Evolutionary conservation across 2,329 filamentous ascomycete species (phyloP).

Genomic region (Camillea tinctor): DNA sequence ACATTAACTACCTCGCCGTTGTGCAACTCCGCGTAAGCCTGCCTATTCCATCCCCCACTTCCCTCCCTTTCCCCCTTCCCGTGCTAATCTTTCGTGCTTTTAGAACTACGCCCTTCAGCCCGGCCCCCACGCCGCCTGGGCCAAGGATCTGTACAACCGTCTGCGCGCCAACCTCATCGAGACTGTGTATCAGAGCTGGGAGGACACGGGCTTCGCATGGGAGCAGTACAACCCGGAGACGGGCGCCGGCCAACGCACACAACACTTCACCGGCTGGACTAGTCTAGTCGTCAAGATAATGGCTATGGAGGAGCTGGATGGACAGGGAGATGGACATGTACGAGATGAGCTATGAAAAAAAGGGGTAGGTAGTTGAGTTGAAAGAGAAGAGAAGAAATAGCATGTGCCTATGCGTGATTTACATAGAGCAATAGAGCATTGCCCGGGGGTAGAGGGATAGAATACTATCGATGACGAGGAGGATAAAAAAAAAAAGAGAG

Average conservation of each 20-base stretch:
- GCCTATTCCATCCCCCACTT: background rate
- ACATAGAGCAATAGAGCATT: no score
- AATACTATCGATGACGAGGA: no score
- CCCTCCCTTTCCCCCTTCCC: slow-evolving; percentile 1
- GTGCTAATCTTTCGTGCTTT: slow-evolving; percentile 4
- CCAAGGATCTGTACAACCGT: slow-evolving; percentile 70
- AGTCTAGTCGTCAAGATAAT: slow-evolving; percentile 96
- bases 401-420: no score
- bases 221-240: slow-evolving; percentile 97
- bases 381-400: no score
- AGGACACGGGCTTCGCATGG: slow-evolving; percentile 93
- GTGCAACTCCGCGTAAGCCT: slow-evolving; percentile 71
- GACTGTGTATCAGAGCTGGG: slow-evolving; percentile 86
- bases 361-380: no score
- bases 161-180: slow-evolving; percentile 83
- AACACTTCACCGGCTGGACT: slow-evolving; percentile 99
- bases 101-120: slow-evolving; percentile 63
- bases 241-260: slow-evolving; percentile 87
- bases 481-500: no score
- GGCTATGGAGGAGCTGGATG: slow-evolving; percentile 75
- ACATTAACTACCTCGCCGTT: slow-evolving; percentile 89
- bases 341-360: slow-evolving; percentile 51
- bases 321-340: slow-evolving; percentile 27
- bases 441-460: no score
- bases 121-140: slow-evolving; percentile 68